Conservation (phyloP, 371 early-diverging fungal species). For the Entomophthora muscae region DNA sequence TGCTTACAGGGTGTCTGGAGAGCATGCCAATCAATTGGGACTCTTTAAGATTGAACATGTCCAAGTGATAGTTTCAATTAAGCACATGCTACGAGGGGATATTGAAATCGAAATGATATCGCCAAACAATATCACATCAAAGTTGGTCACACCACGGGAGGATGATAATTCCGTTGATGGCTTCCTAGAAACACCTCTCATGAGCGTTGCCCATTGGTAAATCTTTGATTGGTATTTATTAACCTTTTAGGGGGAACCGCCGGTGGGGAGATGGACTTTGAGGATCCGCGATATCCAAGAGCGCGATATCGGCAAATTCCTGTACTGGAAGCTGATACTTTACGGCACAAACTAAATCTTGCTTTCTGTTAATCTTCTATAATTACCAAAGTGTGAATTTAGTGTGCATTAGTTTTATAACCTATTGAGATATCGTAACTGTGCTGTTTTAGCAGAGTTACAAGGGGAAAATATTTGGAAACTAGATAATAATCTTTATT, state of each 20-base stretch:
- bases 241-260: neutral
- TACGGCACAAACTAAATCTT: no score
- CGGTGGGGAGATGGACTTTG: neutral
- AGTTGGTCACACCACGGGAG: conserved; percentile 43
- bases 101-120: conserved; percentile 53
- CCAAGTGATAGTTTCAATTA: conserved; percentile 62
- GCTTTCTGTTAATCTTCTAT: no score
- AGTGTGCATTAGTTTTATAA: no score
- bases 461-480: no score
- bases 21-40: conserved; percentile 21
- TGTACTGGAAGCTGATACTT: no score
- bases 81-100: conserved; percentile 65
- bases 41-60: conserved; percentile 68
- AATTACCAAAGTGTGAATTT: no score
- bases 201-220: conserved; percentile 86
- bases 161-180: conserved; percentile 50
- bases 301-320: no score
- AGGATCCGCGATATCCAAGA: neutral
- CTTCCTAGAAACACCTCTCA: conserved; percentile 86
- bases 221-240: neutral
- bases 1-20: conserved; percentile 21
- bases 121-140: conserved; percentile 42
- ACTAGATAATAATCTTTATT: no score
- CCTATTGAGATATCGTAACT: no score
- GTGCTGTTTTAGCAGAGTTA: no score